Evolutionary conservation across 2,329 filamentous ascomycete genomes (phyloP), one percentile per base, ranked within the genome.

Genomic region (Sphaerostilbella broomeana): DNA sequence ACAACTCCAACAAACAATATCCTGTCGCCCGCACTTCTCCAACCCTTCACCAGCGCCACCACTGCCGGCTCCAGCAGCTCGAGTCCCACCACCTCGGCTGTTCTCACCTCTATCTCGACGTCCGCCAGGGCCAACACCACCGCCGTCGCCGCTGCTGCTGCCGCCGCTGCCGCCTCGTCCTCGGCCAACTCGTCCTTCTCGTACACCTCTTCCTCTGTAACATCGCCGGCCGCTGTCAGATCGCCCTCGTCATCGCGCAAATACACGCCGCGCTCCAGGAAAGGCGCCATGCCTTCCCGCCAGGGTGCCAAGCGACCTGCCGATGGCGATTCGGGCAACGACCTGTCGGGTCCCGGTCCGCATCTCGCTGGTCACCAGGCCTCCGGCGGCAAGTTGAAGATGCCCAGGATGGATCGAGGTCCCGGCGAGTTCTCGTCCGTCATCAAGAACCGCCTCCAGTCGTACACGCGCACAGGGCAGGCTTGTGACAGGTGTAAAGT

Each of bases 401-500:
- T 72, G 40, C 63, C 71, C 26, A 61, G 69, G n/a, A 51, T 72
- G 15, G 70, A 75, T 30, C 65, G 65, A 40, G 61, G 62, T 4
- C 52, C 61, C 17, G 67, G 71, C 35, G 70, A 75, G 48, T 77
- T 75, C 47, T 77, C 73, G 4, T 68, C 60, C 41, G 69, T 73
- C 21, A 71, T 77, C 48, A 76, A 76, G 62, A 72, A 60, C 52
- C 69, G 73, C 39, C 59, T 77, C 30, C 68, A 71, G 47, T 69
- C 70, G 4, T 75, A 75, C 47, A 73, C 72, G 15, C 67, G 74
- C 42, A 94, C 86, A 0, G 86, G 86, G 8, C 86, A 94, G 64
- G 86, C 86, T 21, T 94, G 86, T 70, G 86, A 94, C 63, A 74
- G 87, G 40, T 94, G 87, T 72, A 92, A 90, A 74, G 83, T 86